Evolutionary conservation across 768 basidiomycete species (phyloP).

Genomic region (Antrodiella citrinella): DNA sequence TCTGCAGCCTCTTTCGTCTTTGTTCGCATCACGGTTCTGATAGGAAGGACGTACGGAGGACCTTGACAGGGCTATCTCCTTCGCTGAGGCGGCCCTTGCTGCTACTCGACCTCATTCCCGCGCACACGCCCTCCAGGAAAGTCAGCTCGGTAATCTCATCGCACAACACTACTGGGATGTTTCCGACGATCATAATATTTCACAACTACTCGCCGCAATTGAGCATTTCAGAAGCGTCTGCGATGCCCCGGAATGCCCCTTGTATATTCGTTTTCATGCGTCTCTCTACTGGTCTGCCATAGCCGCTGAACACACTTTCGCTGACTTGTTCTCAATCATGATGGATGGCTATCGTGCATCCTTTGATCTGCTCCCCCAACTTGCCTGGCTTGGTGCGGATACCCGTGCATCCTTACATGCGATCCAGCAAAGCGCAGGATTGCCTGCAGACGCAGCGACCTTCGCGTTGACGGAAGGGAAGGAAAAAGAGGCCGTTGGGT

Average conservation of each 20-base stretch:
- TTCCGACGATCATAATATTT: not conserved
- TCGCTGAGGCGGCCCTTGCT: not conserved
- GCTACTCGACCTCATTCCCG: not conserved
- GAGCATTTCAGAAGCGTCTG: not conserved
- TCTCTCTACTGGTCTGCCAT: not conserved
- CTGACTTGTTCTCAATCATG: not conserved
- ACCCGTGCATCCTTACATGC: slow-evolving; percentile 3
- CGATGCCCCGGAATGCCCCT: no score
- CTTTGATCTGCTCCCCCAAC: not conserved
- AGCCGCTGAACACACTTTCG: not conserved
- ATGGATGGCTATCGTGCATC: not conserved
- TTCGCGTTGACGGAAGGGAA: not conserved
- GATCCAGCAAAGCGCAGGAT: not conserved
- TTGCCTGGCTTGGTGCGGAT: slow-evolving; percentile 4
- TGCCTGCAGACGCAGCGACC: slow-evolving; percentile 1
- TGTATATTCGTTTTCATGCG: slow-evolving; percentile 1
- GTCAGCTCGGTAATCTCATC: not conserved
- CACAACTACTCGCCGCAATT: not conserved
- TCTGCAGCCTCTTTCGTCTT: not conserved
- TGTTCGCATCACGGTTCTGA: not conserved
- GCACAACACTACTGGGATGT: not conserved
- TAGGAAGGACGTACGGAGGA: not conserved
- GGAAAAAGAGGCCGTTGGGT: slow-evolving; percentile 1
- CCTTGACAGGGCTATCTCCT: not conserved
- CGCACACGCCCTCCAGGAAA: not conserved